Percentiles rank a stretch among this genome's conserved stretches.
Evolutionary conservation across 345 rosid species (phyloP).

Genomic region (Fremontodendron californicum): DNA sequence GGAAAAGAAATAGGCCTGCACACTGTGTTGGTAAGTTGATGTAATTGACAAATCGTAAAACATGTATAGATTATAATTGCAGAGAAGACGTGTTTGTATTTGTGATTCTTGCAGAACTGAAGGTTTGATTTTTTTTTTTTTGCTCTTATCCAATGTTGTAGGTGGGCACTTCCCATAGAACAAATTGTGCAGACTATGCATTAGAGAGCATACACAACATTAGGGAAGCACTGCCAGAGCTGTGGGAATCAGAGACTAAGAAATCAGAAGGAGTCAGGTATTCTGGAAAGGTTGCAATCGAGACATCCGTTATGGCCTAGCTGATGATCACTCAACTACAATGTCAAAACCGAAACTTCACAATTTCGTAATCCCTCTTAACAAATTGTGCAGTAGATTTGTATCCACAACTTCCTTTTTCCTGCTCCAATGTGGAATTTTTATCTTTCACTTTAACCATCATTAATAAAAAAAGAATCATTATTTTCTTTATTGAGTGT

Average conservation of each 20-base stretch:
- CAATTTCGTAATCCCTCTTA: background rate
- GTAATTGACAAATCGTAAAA: background rate
- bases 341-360: background rate
- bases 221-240: conserved; percentile 68
- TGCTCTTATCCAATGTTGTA: conserved; percentile 13
- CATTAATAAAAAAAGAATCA: background rate
- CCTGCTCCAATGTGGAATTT: background rate
- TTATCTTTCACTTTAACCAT: background rate
- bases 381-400: background rate
- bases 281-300: conserved; percentile 44
- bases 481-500: background rate
- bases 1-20: conserved; percentile 65
- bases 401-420: background rate
- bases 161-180: conserved; percentile 66
- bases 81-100: background rate
- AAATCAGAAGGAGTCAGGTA: conserved; percentile 37
- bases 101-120: background rate
- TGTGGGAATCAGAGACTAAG: conserved; percentile 48
- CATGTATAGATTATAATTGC: background rate
- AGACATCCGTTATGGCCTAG: conserved; percentile 63
- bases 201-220: conserved; percentile 79
- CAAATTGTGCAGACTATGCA: conserved; percentile 70
- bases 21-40: conserved; percentile 59
- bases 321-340: background rate
- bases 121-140: background rate